phyloP scores from a whole-genome alignment of 495 filamentous ascomycete genomes.

The Talaromyces thailandensis region DNA sequence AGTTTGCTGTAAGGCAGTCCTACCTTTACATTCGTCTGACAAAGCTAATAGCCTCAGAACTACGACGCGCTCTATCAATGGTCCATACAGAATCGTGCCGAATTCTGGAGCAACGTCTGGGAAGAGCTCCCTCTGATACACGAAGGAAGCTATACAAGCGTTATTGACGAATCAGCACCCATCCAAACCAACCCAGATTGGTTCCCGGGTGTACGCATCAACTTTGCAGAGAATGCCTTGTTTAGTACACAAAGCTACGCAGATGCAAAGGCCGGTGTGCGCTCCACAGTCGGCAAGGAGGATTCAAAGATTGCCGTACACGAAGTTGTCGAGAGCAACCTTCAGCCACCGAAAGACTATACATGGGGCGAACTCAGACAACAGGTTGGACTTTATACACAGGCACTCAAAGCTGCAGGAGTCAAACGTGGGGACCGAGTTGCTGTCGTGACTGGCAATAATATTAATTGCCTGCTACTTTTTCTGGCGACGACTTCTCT shows the following conservation, averaged over 20 bases:
- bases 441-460: conserved; percentile 61
- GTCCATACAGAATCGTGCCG: conserved; percentile 48
- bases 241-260: conserved; percentile 14
- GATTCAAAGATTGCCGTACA: conserved; percentile 58
- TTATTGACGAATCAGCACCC: conserved; percentile 57
- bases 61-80: conserved; percentile 58
- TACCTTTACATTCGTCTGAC: conserved; percentile 13
- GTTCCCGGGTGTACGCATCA: conserved; percentile 53
- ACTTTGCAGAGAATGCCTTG: conserved; percentile 77
- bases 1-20: conserved; percentile 16
- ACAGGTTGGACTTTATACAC: conserved; percentile 44
- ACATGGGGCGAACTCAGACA: conserved; percentile 56
- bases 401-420: conserved; percentile 54
- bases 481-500: conserved; percentile 55
- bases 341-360: conserved; percentile 40
- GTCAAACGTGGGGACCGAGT: conserved; percentile 62
- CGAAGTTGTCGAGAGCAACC: conserved; percentile 62
- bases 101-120: conserved; percentile 62
- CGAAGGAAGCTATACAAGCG: conserved; percentile 44
- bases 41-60: conserved; percentile 6
- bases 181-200: conserved; percentile 62
- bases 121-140: conserved; percentile 50
- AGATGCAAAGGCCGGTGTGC: conserved; percentile 6
- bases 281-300: conserved; percentile 48
- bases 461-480: conserved; percentile 60